Evolutionary conservation across 1,139 yeast genomes (phyloP), one percentile per base, ranked within the genome.

Genomic region (Geotrichum carabidarum): DNA sequence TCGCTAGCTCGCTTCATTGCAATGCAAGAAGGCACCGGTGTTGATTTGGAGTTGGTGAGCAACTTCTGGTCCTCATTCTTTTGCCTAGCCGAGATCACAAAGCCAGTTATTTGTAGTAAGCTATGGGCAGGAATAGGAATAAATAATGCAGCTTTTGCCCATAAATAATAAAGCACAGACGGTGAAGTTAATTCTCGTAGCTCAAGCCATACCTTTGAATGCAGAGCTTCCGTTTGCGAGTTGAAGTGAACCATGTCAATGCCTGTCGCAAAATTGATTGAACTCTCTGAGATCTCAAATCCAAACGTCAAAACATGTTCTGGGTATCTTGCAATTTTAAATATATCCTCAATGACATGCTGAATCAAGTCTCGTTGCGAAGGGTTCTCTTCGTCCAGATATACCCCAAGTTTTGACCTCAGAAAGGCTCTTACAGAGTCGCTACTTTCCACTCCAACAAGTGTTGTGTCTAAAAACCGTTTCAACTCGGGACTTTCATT

Each of bases 71-170:
- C 14, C 14, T 35, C 38, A 14, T 6, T 14, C 38, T 35, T 35
- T 35, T 12, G 38, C 14, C 14, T 35, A 4, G 6, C 38, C 14
- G 14, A 4, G 22, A 48, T 32, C 11, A 50, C 44, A 9, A 14
- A 9, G 12, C 56, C 56, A 4, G 52, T 53, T 11, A 53, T 44
- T 34, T 53, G 56, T 17, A 48, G 37, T n/a, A 53, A 30, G 27
- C 41, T 15, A 11, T 53, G 48, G 18, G 44, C 48, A 6, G 52
- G 46, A 7, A 53, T 9, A 9, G 46, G 44, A 14, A 30, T 30
- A 18, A 53, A 53, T 8, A 53, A 35, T 4, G 56, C 52, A 4
- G 44, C 52, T 8, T 38, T 36, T 12, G 46, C 11, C 17, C 44
- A 14, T 14, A 53, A 42, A n/a, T 15, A 44, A 48, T 53, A 53